phyloP scores from a whole-genome alignment of 2,329 filamentous ascomycete species.

The Colletotrichum camelliae region DNA sequence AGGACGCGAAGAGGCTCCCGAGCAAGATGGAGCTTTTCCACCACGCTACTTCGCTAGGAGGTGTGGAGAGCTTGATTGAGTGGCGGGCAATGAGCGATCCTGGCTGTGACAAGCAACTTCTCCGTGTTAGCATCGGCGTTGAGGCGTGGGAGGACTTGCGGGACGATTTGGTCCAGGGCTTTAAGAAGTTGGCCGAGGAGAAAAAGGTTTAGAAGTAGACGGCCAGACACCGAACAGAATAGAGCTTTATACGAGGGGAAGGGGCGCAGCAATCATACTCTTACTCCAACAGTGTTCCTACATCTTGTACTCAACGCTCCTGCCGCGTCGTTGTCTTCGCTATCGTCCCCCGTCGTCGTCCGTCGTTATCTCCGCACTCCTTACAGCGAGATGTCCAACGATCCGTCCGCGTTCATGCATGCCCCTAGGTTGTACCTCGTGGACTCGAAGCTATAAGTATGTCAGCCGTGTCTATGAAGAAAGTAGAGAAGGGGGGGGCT shows the following conservation, averaged over 20 bases:
- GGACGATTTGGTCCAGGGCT: conserved; percentile 73
- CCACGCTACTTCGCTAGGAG: conserved; percentile 92
- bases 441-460: conserved; percentile 31
- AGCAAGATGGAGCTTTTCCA: conserved; percentile 84
- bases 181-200: conserved; percentile 57
- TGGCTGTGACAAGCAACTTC: conserved; percentile 71
- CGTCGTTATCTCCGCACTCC: not conserved
- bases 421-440: conserved; percentile 35
- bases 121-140: conserved; percentile 85
- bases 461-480: not conserved
- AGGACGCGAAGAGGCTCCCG: conserved; percentile 72
- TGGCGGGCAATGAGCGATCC: conserved; percentile 91
- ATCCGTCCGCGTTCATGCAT: conserved; percentile 34
- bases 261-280: not conserved
- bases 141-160: conserved; percentile 87
- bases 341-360: not conserved
- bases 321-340: not conserved
- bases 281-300: not conserved
- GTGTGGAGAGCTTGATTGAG: conserved; percentile 95
- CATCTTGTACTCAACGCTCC: not conserved
- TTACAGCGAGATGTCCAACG: conserved; percentile 35
- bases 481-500: conserved; percentile 8
- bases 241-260: not conserved
- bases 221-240: not conserved
- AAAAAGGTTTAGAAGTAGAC: conserved; percentile 11